These are phyloP conservation scores for Herpetomonas muscarum DNA, from an alignment of 208 protist genomes.

Conservation along the genomic window DNA sequence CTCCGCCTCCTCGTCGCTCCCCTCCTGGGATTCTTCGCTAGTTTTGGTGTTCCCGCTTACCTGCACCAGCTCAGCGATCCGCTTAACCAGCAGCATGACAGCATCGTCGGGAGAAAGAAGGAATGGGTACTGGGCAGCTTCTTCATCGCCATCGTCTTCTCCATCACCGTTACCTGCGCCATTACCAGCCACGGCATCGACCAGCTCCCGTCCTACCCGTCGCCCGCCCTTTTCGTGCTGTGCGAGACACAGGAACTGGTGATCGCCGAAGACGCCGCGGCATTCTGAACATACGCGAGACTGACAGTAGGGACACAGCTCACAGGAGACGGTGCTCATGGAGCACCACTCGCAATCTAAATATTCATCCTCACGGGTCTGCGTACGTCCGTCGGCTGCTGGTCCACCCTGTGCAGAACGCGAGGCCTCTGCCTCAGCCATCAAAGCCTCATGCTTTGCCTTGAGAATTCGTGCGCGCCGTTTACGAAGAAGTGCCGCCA, in stretches of 20 bases:
- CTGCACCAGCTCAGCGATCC: constrained; percentile 14
- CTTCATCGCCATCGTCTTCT: neutral
- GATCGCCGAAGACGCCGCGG: constrained; percentile 36
- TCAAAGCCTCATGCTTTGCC: neutral
- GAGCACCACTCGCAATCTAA: constrained; percentile 52
- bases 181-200: neutral
- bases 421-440: too few species aligned
- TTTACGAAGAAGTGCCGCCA: constrained; percentile 16
- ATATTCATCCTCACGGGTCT: constrained; percentile 9
- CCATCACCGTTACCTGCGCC: neutral
- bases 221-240: constrained; percentile 5
- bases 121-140: constrained; percentile 18
- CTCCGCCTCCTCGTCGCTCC: too few species aligned
- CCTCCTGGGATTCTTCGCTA: too few species aligned
- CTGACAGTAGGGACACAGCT: constrained; percentile 36
- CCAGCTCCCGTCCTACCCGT: constrained; percentile 4
- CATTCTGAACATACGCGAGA: constrained; percentile 36
- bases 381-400: too few species aligned
- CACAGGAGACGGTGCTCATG: constrained; percentile 13
- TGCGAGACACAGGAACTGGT: constrained; percentile 34
- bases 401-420: too few species aligned
- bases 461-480: constrained; percentile 3
- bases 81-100: constrained; percentile 10
- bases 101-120: constrained; percentile 18
- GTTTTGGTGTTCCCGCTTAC: constrained; percentile 13